Evolutionary conservation across 306 rosid species (phyloP), one percentile per base, ranked within the genome.

Genomic region (Vachellia collinsii): DNA sequence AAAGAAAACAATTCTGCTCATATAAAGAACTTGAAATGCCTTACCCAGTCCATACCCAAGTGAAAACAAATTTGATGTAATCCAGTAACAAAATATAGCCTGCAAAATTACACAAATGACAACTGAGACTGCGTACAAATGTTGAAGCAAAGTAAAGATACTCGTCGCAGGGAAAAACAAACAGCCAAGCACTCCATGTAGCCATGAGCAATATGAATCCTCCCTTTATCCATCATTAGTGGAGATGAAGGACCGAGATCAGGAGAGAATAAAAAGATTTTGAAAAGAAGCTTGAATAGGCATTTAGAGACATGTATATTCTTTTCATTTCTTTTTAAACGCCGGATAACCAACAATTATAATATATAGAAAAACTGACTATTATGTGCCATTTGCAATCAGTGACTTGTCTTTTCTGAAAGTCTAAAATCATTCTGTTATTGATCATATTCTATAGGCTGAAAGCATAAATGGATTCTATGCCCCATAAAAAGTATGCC

Each of bases 81-180:
- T 3, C 98, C 96, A 95, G 88, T 93, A 95, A 85, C 98, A 93
- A 86, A 93, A 95, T 86, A 95, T 77, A 70, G 97, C 98, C 96
- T 95, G 99, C 96, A 86, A 39, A 76, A 34, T 74, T 48, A 72
- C 39, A 70, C 56, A 42, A 66, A 44, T 34, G 36, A 79, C 76
- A 82, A 56, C 81, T 69, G 76, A 83, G 65, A 20, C 76, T 17
- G 75, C 29, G 76, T 75, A 63, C 5, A 66, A 73, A 22, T 25
- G 61, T 76, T 63, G 76, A 83, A 73, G 46, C 43, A 77, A 80
- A 68, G 48, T 10, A 13, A 67, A 67, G 42, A 12, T 43, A 64
- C 20, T 37, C 68, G 58, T 23, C 19, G 2, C 16, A 41, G 71
- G 54, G 37, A 29, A 48, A 47, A 48, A 3, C 17, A 48, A 48